Evolutionary conservation across 1,139 yeast species (phyloP).

Genomic region (Pichia sp.): DNA sequence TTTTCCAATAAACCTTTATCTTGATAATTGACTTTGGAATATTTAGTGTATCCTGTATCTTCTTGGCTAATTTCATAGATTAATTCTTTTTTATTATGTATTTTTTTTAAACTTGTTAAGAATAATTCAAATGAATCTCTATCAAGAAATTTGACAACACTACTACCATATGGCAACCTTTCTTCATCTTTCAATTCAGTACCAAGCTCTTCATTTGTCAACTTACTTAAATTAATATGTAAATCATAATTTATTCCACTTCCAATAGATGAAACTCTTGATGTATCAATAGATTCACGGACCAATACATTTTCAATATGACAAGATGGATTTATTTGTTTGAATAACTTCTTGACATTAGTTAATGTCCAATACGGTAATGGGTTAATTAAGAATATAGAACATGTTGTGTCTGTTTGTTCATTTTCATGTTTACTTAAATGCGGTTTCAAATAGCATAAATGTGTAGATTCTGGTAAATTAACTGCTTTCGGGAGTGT

Average conservation of each 20-base stretch:
- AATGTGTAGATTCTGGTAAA: constrained; percentile 33
- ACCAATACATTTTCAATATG: constrained; percentile 9
- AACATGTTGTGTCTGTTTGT: constrained; percentile 30
- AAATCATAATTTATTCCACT: constrained; percentile 34
- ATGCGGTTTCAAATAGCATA: constrained; percentile 60
- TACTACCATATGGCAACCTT: constrained; percentile 65
- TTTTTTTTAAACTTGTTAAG: constrained; percentile 28
- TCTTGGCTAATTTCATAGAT: constrained; percentile 23
- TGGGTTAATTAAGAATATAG: constrained; percentile 69
- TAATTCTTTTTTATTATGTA: constrained; percentile 2
- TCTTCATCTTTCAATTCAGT: constrained; percentile 6
- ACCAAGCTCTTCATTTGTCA: constrained; percentile 53
- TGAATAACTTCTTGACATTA: constrained; percentile 52
- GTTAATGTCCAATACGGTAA: constrained; percentile 56
- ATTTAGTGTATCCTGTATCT: constrained; percentile 20
- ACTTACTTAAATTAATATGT: constrained; percentile 51
- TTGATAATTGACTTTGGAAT: constrained; percentile 26
- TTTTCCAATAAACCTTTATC: constrained; percentile 43
- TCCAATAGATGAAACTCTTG: constrained; percentile 9
- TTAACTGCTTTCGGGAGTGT: constrained; percentile 30
- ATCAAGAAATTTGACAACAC: constrained; percentile 69
- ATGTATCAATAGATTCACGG: constrained; percentile 7
- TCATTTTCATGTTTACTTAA: constrained; percentile 31
- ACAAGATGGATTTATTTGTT: constrained; percentile 48
- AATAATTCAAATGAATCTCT: constrained; percentile 66